Evolutionary conservation across 2,329 filamentous ascomycete species (phyloP), one percentile per base, ranked within the genome.

Genomic region (Cordyceps cicadae): DNA sequence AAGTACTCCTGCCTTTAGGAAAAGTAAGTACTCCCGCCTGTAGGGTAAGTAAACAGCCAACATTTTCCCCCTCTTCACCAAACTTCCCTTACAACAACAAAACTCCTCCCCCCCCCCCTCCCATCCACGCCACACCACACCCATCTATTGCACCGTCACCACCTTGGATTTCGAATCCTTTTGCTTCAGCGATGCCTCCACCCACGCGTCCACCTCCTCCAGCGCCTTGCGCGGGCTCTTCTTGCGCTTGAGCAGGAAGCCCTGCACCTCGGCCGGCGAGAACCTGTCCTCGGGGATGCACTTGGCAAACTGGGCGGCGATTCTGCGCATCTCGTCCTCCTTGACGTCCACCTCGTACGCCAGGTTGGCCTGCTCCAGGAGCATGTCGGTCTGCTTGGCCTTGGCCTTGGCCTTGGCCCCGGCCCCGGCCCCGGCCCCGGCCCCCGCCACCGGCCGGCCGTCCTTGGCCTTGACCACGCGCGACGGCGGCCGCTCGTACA

Each of bases 181-280:
- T 70, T 82, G 80, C 68, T 72, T 74, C 39, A 79, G 53, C 63
- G 79, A 72, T 1, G 75, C 79, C 60, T 78, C 74, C 1, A 85
- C 80, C 84, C 84, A 87, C 6, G 65, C 71, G 2, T 74, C 73
- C 2, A 79, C 79, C 67, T 86, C 81, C 21, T 74, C 72, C 39
- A 86, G 68, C 2, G 86, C 85, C 65, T 76, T 75, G 11, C 74
- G 72, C 7, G 85, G 84, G 41, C 78, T 76, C 72, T 81, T 82
- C 73, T 87, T 87, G 49, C 83, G 74, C 71, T 84, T 85, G 51
- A 87, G 72, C 62, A 88, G 67, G 69, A 86, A 88, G 0, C 84
- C 85, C 69, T 87, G 85, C 48, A 88, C 81, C 70, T 87, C 81
- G 0, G 86, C 86, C 0, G 85, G 84, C 26, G 77, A 81, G 63